Evolutionary conservation across 148 eudicot species (phyloP).

Genomic region (Rhododendron ferrugineum): DNA sequence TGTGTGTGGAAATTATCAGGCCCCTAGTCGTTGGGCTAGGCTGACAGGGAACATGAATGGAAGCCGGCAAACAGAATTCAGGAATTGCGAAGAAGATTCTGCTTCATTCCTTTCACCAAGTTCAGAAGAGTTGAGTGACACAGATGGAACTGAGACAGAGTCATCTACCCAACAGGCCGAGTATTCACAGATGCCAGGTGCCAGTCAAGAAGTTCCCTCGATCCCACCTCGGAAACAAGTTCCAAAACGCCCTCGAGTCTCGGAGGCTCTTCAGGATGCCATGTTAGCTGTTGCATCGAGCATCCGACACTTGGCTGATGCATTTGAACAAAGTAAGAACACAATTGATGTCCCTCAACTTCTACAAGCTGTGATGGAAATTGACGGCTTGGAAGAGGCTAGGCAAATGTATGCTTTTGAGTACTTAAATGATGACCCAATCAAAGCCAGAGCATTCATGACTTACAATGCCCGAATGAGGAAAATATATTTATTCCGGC

Average conservation of each 20-base stretch:
- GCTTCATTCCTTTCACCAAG: constrained; percentile 19
- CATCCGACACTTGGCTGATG: constrained; percentile 19
- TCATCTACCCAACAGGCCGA: constrained; percentile 11
- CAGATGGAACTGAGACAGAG: constrained; percentile 19
- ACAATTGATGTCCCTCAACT: constrained; percentile 10
- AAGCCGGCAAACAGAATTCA: constrained; percentile 4
- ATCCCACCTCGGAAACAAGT: constrained; percentile 12
- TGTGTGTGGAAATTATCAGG: constrained; percentile 17
- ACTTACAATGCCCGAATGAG: constrained; percentile 13
- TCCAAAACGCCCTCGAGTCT: constrained; percentile 9
- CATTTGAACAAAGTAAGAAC: constrained; percentile 12
- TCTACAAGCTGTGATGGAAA: constrained; percentile 16
- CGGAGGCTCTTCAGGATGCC: constrained; percentile 14
- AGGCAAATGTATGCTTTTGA: constrained; percentile 18
- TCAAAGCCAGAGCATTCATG: constrained; percentile 20
- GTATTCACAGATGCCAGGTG: constrained; percentile 12
- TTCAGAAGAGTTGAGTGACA: constrained; percentile 13
- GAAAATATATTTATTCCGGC: constrained; percentile 16
- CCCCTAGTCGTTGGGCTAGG: constrained; percentile 20
- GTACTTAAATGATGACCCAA: constrained; percentile 17
- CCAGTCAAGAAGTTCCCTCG: constrained; percentile 9
- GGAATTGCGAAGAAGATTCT: constrained; percentile 13
- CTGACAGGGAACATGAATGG: constrained; percentile 15
- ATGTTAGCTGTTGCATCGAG: constrained; percentile 17
- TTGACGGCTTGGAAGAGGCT: constrained; percentile 18